Conservation (phyloP, 352 stramenopile species). For the Pythium chondricola region DNA sequence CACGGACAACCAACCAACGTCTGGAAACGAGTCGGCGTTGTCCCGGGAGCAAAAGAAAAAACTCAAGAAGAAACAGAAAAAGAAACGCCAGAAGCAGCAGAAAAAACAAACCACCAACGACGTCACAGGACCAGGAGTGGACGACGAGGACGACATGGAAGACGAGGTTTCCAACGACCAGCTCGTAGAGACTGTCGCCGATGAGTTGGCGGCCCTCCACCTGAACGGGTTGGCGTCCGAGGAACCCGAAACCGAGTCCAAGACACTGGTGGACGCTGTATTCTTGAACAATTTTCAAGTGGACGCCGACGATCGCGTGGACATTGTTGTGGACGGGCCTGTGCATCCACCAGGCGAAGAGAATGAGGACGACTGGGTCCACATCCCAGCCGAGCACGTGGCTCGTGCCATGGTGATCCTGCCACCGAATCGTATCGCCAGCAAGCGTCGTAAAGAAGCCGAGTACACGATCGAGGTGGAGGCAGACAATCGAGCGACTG, state of each 20-base stretch:
- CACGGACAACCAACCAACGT: not conserved
- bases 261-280: constrained; percentile 10
- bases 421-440: constrained; percentile 42
- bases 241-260: constrained; percentile 18
- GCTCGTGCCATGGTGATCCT: constrained; percentile 67
- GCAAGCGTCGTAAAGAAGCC: constrained; percentile 48
- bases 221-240: constrained; percentile 9
- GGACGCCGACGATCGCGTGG: not conserved
- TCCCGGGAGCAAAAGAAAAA: constrained; percentile 90
- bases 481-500: no score
- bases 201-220: constrained; percentile 4
- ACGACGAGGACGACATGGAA: constrained; percentile 10
- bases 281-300: constrained; percentile 22
- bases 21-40: constrained; percentile 21
- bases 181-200: constrained; percentile 1
- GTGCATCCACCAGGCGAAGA: constrained; percentile 22
- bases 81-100: constrained; percentile 85
- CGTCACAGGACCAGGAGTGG: constrained; percentile 6
- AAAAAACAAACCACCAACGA: constrained; percentile 85
- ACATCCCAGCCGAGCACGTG: constrained; percentile 61
- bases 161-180: not conserved
- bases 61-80: constrained; percentile 92
- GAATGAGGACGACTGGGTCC: constrained; percentile 59
- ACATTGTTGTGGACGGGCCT: not conserved
- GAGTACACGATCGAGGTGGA: constrained; percentile 56